These are phyloP conservation scores for Monosporozyma unispora DNA, from an alignment of 805 yeast species.

Conservation along the genomic window DNA sequence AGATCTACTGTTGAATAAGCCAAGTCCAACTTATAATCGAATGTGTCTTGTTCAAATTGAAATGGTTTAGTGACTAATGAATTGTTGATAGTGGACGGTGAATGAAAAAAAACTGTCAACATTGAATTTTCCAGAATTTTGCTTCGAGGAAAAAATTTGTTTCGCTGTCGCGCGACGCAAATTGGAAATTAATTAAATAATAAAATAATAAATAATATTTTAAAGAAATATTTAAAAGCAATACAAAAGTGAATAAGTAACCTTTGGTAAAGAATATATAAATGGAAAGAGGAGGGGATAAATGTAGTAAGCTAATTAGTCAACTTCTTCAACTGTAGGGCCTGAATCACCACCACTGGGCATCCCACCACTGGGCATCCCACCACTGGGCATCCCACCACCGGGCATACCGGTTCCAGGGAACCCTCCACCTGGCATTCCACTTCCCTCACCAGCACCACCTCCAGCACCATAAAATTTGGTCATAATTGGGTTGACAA, in stretches of 20 bases:
- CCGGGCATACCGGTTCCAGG: too few species aligned
- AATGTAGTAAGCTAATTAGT: slow-evolving; percentile 31
- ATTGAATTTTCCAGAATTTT: background rate
- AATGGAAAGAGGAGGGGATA: background rate
- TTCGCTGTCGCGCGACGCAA: slow-evolving; percentile 1
- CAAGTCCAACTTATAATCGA: background rate
- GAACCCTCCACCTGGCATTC: slow-evolving; percentile 34
- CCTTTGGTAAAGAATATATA: background rate
- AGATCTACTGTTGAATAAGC: background rate
- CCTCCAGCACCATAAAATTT: slow-evolving; percentile 95
- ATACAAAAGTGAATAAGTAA: background rate
- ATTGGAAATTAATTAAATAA: background rate
- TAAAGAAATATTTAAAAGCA: background rate
- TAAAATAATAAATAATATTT: background rate
- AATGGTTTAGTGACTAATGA: background rate
- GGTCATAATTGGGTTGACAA: slow-evolving; percentile 94
- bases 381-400: slow-evolving; percentile 34
- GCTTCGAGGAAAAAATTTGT: slow-evolving; percentile 1
- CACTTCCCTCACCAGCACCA: slow-evolving; percentile 84
- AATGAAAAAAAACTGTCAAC: background rate
- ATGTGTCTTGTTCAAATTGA: background rate
- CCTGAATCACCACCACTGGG: slow-evolving; percentile 44
- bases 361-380: slow-evolving; percentile 42
- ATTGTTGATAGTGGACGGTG: background rate
- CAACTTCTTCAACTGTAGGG: slow-evolving; percentile 79